A percentile compares a stretch with the other conserved stretches of the same genome.
phyloP scores from a whole-genome alignment of 2,329 filamentous ascomycete genomes.

The Mollisiaceae sp. region DNA sequence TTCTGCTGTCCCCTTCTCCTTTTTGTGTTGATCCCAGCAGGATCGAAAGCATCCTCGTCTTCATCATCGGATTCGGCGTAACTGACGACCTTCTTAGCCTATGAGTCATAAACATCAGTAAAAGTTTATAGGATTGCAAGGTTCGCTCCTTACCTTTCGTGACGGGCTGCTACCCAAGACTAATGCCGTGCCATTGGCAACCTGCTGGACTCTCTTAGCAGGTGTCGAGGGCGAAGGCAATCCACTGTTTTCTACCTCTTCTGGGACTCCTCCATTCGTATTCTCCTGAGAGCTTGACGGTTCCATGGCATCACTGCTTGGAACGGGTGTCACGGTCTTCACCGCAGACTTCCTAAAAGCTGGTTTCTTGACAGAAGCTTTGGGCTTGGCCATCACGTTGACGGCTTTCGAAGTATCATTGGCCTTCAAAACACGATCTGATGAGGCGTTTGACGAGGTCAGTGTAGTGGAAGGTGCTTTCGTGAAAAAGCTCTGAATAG shows the following conservation, averaged over 20 bases:
- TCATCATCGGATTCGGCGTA: constrained; percentile 88
- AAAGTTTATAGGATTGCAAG: neutral
- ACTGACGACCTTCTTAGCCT: constrained; percentile 70
- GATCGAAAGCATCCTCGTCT: constrained; percentile 63
- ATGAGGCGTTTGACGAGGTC: constrained; percentile 47
- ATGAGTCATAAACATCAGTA: constrained; percentile 1
- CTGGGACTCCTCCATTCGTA: constrained; percentile 47
- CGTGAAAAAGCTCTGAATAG: constrained; percentile 81
- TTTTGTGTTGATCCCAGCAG: constrained; percentile 46
- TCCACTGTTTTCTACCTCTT: constrained; percentile 59
- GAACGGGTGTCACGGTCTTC: constrained; percentile 69
- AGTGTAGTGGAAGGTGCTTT: constrained; percentile 54
- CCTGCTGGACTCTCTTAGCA: constrained; percentile 52
- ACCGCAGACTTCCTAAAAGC: constrained; percentile 37
- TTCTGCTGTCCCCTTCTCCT: constrained; percentile 57
- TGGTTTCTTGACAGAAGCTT: constrained; percentile 51
- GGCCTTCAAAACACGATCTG: constrained; percentile 37
- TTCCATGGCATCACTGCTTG: constrained; percentile 78
- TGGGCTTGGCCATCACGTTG: constrained; percentile 41
- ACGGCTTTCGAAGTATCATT: constrained; percentile 45
- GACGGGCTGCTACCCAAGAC: constrained; percentile 71
- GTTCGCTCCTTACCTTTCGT: constrained; percentile 66
- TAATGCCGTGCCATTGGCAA: constrained; percentile 48
- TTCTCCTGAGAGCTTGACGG: constrained; percentile 73
- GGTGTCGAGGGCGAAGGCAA: constrained; percentile 48